Conservation (phyloP, 805 yeast genomes). For the Barnettozyma salicaria region DNA sequence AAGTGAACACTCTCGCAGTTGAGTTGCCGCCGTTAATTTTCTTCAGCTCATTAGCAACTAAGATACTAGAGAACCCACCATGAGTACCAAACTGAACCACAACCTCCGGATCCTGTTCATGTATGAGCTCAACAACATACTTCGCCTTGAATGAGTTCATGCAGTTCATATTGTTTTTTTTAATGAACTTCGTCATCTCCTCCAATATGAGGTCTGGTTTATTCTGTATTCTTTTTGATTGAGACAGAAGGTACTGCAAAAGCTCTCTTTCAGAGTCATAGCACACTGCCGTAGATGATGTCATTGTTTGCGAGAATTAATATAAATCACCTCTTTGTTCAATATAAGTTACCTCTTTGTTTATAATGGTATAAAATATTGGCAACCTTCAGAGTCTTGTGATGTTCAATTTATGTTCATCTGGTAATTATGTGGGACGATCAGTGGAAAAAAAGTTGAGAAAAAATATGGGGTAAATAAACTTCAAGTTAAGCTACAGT, state of each 20-base stretch:
- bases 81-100: conserved; percentile 22
- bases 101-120: conserved; percentile 12
- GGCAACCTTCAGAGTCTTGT: not conserved
- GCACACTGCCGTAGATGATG: not conserved
- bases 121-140: conserved; percentile 6
- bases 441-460: not conserved
- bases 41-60: conserved; percentile 14
- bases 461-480: conserved; percentile 4
- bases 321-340: not conserved
- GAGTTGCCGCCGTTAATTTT: conserved; percentile 4
- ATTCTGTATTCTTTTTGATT: conserved; percentile 8
- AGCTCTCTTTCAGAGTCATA: conserved; percentile 1
- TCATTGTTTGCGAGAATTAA: too few species aligned
- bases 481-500: not conserved
- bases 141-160: conserved; percentile 11
- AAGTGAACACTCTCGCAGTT: conserved; percentile 15
- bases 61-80: conserved; percentile 18
- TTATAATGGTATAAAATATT: not conserved
- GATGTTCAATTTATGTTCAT: not conserved
- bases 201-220: conserved; percentile 16
- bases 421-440: not conserved
- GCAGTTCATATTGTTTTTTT: not conserved
- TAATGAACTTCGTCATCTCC: conserved; percentile 13
- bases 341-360: too few species aligned
- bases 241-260: conserved; percentile 7